A percentile compares a stretch with the other conserved stretches of the same genome.
Conservation (phyloP, 2,329 filamentous ascomycete species). For the Colletotrichum musae region DNA sequence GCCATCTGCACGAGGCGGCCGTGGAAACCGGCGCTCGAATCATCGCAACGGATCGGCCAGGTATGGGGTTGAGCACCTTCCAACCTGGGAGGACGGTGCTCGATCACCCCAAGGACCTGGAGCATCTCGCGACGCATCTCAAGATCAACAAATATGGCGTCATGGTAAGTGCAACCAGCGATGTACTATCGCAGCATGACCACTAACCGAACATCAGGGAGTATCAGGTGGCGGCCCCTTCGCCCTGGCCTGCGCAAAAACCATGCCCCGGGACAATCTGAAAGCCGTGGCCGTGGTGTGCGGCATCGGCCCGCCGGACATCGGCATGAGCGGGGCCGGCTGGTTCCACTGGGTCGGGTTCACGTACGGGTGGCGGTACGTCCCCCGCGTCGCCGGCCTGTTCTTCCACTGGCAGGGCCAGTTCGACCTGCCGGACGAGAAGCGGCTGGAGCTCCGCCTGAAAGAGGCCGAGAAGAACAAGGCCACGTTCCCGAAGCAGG, state of each 20-base stretch:
- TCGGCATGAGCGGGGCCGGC: conserved; percentile 42
- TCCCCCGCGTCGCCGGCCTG: conserved; percentile 32
- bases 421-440: conserved; percentile 30
- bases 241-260: conserved; percentile 42
- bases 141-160: conserved; percentile 27
- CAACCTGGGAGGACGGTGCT: conserved; percentile 50
- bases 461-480: conserved; percentile 30
- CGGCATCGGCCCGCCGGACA: conserved; percentile 43
- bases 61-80: conserved; percentile 57
- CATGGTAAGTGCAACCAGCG: conserved; percentile 16
- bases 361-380: conserved; percentile 38
- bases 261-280: conserved; percentile 38
- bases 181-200: no score
- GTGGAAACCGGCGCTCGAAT: conserved; percentile 48
- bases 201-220: conserved; percentile 13
- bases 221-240: conserved; percentile 45
- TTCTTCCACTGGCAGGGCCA: conserved; percentile 21
- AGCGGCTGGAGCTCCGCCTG: conserved; percentile 16
- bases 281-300: conserved; percentile 41
- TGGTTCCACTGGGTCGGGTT: conserved; percentile 41
- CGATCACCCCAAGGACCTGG: conserved; percentile 44
- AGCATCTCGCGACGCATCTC: conserved; percentile 34
- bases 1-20: conserved; percentile 46
- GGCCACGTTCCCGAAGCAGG: conserved; percentile 13
- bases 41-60: conserved; percentile 58